These are phyloP conservation scores for Micromonas pusilla DNA, from an alignment of 139 green algal species.

Conservation along the genomic window DNA sequence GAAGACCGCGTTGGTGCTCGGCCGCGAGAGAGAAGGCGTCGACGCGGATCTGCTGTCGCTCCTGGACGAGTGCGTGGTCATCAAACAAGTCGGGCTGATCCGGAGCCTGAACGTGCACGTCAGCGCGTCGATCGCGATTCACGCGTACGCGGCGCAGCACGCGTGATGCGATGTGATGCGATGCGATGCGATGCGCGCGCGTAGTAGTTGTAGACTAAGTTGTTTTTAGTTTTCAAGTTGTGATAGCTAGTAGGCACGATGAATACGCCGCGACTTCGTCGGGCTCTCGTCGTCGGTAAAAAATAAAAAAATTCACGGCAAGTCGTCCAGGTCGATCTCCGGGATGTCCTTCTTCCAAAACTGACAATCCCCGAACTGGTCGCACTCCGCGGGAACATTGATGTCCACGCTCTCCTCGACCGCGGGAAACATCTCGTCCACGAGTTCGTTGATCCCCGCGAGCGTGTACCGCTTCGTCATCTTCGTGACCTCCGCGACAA, in stretches of 20 bases:
- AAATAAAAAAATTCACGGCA: background rate
- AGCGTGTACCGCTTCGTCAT: conserved; percentile 17
- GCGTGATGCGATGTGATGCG: too few species aligned
- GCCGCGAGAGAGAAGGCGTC: conserved; percentile 68
- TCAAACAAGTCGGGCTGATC: conserved; percentile 74
- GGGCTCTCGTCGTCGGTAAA: too few species aligned
- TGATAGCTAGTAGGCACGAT: too few species aligned
- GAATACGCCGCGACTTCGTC: too few species aligned
- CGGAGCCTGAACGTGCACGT: conserved; percentile 84
- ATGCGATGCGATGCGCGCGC: too few species aligned
- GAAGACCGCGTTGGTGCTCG: conserved; percentile 66
- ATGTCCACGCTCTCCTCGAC: background rate
- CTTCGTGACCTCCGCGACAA: background rate
- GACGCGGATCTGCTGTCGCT: conserved; percentile 39
- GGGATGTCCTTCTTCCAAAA: background rate
- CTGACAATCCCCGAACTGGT: background rate
- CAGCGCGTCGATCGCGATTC: conserved; percentile 58
- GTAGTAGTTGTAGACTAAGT: too few species aligned
- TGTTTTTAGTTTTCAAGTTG: too few species aligned
- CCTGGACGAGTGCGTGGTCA: conserved; percentile 71
- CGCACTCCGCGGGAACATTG: background rate
- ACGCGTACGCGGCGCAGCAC: background rate
- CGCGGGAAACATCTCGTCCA: conserved; percentile 16
- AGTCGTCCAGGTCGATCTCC: background rate
- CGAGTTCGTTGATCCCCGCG: background rate